These are phyloP conservation scores for Aureobasidium vineae DNA, from an alignment of 2,329 filamentous ascomycete species.

Conservation along the genomic window DNA sequence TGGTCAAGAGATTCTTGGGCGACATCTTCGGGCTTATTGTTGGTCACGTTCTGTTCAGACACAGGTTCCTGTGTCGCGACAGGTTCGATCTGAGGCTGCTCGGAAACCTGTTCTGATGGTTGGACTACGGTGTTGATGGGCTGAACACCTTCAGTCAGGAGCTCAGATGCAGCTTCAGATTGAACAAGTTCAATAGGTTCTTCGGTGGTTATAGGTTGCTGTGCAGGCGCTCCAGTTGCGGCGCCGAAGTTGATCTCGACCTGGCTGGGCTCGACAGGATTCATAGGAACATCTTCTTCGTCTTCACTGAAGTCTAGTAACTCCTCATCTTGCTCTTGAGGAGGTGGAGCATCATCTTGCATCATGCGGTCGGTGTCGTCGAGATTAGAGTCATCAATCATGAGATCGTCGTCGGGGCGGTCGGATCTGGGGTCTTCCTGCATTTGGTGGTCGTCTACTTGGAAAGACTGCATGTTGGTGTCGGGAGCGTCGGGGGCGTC, in stretches of 20 bases:
- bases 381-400: conserved; percentile 33
- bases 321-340: conserved; percentile 37
- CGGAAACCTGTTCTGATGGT: background rate
- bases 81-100: background rate
- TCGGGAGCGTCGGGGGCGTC: conserved; percentile 44
- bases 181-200: conserved; percentile 17
- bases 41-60: background rate
- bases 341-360: conserved; percentile 26
- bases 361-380: conserved; percentile 29
- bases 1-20: background rate
- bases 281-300: conserved; percentile 31
- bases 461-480: conserved; percentile 28
- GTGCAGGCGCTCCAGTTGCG: background rate
- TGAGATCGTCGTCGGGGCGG: conserved; percentile 36
- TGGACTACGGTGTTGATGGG: background rate
- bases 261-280: conserved; percentile 17
- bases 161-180: conserved; percentile 3
- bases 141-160: conserved; percentile 17
- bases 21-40: background rate
- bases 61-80: background rate
- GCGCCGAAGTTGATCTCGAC: background rate
- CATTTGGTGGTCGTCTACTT: conserved; percentile 55
- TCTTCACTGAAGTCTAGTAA: conserved; percentile 42
- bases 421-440: conserved; percentile 52
- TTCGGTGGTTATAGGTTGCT: background rate